Base-by-base conservation (phyloP, 2,329 filamentous ascomycete species). In the Ophiostoma pallidulum region DNA sequence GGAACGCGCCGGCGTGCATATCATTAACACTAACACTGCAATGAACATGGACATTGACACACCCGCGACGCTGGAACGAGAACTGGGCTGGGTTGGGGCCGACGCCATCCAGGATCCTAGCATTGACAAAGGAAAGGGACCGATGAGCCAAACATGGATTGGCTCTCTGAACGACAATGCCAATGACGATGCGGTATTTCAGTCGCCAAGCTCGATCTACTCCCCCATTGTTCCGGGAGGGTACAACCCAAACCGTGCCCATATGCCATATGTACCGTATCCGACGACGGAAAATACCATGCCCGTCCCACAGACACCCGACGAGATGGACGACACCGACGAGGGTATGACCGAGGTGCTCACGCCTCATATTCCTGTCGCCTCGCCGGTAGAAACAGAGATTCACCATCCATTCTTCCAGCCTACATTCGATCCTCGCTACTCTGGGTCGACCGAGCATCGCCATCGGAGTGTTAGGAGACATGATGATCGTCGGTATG, bases 381-480 rank as follows among this genome's bases (percentile, higher is more conserved):
- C 8, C 9, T 46, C 36, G 13, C 29, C 26, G 24, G 6, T 8
- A 3, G 29, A 20, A 12, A 31, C 38, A 22, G 29, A 35, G 7
- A 20, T 16, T 2, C 26, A 24, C 2, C 5, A 19, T 8, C 9
- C 31, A 8, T 20, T 3, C 8, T 41, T 32, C 12, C 14, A 22
- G n/a, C 31, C 24, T 12, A 39, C 32, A 1, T 48, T 48, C 5
- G 32, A n/a, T 7, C 12, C 38, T 4, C 39, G 41, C 4, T 33
- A 28, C 10, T 16, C 29, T 24, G 31, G 35, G 4, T 8, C 32
- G 10, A 3, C 9, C 13, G 22, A 10, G 14, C 8, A 20, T 2
- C 16, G 32, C 9, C 70, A 73, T 54, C 60, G 70, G 12, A 69
- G 67, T 1, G 62, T 71, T 31, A 65, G 60, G 51, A 62, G 60